These are phyloP conservation scores for Boletus mariae DNA, from an alignment of 1,284 basidiomycete species.

Conservation along the genomic window DNA sequence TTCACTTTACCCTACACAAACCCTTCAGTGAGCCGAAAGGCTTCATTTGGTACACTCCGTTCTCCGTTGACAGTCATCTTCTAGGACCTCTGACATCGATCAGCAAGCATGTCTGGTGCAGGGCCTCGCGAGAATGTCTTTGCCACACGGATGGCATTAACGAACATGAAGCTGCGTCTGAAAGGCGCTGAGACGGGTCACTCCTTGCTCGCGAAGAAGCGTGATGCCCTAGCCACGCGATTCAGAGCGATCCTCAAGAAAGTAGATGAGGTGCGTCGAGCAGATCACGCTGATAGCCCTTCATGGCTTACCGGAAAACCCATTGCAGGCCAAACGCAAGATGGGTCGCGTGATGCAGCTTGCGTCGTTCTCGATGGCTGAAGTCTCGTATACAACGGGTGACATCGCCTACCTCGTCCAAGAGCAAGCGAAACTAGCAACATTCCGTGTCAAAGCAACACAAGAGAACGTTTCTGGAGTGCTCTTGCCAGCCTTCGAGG, in stretches of 20 bases:
- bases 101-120: conserved; percentile 73
- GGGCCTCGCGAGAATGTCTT: conserved; percentile 90
- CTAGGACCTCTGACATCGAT: neutral
- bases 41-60: neutral
- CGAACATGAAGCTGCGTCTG: conserved; percentile 88
- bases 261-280: conserved; percentile 80
- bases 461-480: conserved; percentile 99
- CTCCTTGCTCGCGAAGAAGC: conserved; percentile 95
- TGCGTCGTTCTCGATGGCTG: conserved; percentile 97
- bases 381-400: conserved; percentile 96
- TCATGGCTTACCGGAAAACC: neutral
- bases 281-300: neutral
- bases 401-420: conserved; percentile 96
- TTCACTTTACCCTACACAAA: neutral
- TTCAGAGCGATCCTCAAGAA: conserved; percentile 89
- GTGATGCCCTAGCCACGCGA: conserved; percentile 90
- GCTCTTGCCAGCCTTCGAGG: conserved; percentile 93
- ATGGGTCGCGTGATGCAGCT: conserved; percentile 99
- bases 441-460: conserved; percentile 90
- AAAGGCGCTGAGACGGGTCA: conserved; percentile 98
- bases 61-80: neutral
- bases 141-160: conserved; percentile 92
- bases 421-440: conserved; percentile 87
- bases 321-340: conserved; percentile 86
- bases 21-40: neutral